Evolutionary conservation across 768 basidiomycete species (phyloP).

Genomic region (Crepidotus variabilis): DNA sequence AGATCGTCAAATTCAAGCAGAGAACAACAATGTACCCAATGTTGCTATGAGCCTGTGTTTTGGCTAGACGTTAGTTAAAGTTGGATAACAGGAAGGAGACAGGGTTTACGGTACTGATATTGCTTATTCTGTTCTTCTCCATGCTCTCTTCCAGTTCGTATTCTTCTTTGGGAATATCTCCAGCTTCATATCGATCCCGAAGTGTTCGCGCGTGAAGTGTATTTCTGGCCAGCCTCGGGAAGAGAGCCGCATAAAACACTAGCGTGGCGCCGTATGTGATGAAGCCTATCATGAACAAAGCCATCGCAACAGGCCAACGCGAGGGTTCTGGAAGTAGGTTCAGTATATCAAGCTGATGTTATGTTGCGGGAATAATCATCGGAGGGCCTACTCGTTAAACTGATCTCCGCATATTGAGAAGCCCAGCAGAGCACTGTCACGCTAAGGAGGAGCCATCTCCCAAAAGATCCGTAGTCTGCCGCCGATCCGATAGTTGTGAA

Average conservation of each 20-base stretch:
- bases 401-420: conserved; percentile 75
- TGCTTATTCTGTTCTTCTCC: conserved; percentile 83
- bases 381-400: conserved; percentile 55
- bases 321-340: conserved; percentile 41
- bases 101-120: conserved; percentile 69
- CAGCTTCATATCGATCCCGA: conserved; percentile 51
- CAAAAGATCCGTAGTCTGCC: conserved; percentile 73
- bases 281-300: conserved; percentile 74
- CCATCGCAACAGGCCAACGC: conserved; percentile 77
- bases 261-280: conserved; percentile 77
- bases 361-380: neutral
- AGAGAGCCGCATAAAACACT: conserved; percentile 75
- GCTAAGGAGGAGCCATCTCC: conserved; percentile 72
- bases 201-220: conserved; percentile 59
- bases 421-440: conserved; percentile 77
- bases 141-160: conserved; percentile 75
- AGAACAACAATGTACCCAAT: conserved; percentile 68
- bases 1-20: conserved; percentile 63
- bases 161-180: conserved; percentile 54
- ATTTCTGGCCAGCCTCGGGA: conserved; percentile 80
- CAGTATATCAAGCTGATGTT: neutral
- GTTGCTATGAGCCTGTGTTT: conserved; percentile 63
- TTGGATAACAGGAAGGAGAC: neutral
- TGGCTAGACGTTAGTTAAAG: neutral
- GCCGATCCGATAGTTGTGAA: conserved; percentile 79